phyloP scores from a whole-genome alignment of 139 green algal species.

The Chlorella sp. region DNA sequence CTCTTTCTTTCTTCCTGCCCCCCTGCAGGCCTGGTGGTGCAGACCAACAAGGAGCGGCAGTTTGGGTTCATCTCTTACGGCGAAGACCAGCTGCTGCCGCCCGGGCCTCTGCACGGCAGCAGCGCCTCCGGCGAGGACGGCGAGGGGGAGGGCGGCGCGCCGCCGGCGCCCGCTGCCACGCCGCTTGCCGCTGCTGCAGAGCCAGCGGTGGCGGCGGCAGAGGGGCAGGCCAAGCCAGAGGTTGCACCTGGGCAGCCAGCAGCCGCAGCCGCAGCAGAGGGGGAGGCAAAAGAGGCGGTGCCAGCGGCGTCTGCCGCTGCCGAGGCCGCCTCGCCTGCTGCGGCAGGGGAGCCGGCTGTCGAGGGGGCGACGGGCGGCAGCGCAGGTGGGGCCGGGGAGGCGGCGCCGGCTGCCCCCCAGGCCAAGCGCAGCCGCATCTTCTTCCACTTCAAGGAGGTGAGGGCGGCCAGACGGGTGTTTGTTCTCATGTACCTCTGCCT shows the following conservation, averaged over 20 bases:
- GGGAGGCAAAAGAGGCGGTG: background rate
- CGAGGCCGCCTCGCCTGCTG: background rate
- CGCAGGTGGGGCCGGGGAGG: slow-evolving; percentile 8
- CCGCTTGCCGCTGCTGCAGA: background rate
- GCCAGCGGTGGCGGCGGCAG: background rate
- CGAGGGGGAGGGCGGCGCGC: background rate
- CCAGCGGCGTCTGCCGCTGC: background rate
- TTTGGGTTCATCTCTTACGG: slow-evolving; percentile 48
- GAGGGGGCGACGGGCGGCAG: background rate
- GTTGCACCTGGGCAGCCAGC: background rate
- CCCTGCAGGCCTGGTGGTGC: slow-evolving; percentile 8
- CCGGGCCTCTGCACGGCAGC: background rate
- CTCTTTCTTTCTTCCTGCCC: too few species aligned
- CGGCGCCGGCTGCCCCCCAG: background rate
- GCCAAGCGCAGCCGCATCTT: slow-evolving; percentile 22
- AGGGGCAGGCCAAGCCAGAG: background rate
- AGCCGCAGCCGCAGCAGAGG: background rate
- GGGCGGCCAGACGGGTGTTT: background rate
- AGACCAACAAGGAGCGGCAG: slow-evolving; percentile 28
- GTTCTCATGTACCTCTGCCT: too few species aligned
- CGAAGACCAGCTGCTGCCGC: background rate
- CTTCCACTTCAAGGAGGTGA: slow-evolving; percentile 51
- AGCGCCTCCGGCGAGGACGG: background rate
- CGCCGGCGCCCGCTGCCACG: background rate
- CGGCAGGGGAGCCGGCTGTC: background rate